phyloP scores from a whole-genome alignment of 805 yeast species.

The Lipomyces spencermartinsiae region DNA sequence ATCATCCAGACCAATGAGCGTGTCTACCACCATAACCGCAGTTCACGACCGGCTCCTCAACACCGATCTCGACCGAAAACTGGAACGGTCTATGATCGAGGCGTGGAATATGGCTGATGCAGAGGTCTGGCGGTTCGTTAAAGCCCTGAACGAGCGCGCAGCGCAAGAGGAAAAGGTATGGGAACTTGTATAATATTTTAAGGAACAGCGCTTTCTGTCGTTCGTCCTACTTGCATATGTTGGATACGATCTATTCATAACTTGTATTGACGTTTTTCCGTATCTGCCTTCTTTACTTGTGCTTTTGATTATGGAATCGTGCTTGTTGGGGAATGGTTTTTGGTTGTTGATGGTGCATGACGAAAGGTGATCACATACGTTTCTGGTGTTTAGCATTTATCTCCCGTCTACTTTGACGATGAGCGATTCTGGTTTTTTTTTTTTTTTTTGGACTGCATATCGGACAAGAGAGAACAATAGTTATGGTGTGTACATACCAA shows the following conservation, averaged over 20 bases:
- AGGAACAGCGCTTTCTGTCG: background rate
- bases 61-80: constrained; percentile 1
- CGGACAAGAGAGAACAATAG: background rate
- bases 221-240: background rate
- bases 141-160: constrained; percentile 25
- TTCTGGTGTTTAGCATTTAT: background rate
- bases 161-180: constrained; percentile 24
- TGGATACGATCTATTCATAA: background rate
- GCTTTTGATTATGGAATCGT: too few species aligned
- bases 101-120: constrained; percentile 38
- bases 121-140: constrained; percentile 35
- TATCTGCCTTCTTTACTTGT: background rate
- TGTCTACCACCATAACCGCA: constrained; percentile 7
- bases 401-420: too few species aligned
- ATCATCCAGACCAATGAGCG: constrained; percentile 3
- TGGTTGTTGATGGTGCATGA: background rate
- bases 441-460: background rate
- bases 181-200: constrained; percentile 3
- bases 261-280: too few species aligned
- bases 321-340: background rate
- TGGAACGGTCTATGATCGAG: constrained; percentile 21
- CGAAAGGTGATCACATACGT: background rate
- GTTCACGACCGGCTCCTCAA: constrained; percentile 10
- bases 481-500: background rate
- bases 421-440: too few species aligned